phyloP scores from a whole-genome alignment of 495 filamentous ascomycete species.

The Eremomyces bilateralis region DNA sequence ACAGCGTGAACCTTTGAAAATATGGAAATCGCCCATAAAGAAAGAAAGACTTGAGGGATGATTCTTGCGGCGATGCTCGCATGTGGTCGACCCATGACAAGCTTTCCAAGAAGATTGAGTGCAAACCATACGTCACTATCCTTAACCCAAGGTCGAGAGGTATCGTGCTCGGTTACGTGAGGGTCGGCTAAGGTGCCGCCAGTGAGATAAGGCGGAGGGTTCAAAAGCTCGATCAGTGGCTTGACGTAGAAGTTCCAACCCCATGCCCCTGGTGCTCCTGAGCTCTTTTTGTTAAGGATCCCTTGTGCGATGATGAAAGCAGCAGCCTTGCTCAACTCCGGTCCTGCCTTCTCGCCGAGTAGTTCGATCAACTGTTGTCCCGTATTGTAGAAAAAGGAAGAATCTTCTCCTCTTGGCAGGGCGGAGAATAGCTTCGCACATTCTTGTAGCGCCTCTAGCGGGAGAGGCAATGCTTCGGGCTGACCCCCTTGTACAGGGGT shows the following conservation, averaged over 20 bases:
- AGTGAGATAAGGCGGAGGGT: too few species aligned
- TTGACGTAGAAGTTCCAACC: constrained; percentile 49
- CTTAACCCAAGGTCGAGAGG: too few species aligned
- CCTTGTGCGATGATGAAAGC: constrained; percentile 56
- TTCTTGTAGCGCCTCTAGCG: too few species aligned
- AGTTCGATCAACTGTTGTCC: constrained; percentile 44
- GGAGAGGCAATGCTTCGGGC: too few species aligned
- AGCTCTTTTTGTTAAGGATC: constrained; percentile 41
- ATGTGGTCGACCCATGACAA: constrained; percentile 48
- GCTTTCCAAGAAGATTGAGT: constrained; percentile 31
- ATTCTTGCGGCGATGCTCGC: constrained; percentile 51
- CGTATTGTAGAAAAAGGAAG: constrained; percentile 45
- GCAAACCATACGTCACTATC: too few species aligned
- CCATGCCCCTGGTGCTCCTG: constrained; percentile 43
- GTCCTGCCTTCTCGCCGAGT: constrained; percentile 41
- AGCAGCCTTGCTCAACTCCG: constrained; percentile 41
- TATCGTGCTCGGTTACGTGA: constrained; percentile 22
- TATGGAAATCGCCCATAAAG: constrained; percentile 44
- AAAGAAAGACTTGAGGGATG: constrained; percentile 38
- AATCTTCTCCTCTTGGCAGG: too few species aligned
- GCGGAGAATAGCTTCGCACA: too few species aligned
- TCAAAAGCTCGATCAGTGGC: constrained; percentile 39
- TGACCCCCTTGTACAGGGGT: too few species aligned
- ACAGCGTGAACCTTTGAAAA: constrained; percentile 19
- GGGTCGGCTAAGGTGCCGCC: constrained; percentile 6